These are phyloP conservation scores for Verruconis gallopava DNA, from an alignment of 2,329 filamentous ascomycete genomes.

Conservation along the genomic window DNA sequence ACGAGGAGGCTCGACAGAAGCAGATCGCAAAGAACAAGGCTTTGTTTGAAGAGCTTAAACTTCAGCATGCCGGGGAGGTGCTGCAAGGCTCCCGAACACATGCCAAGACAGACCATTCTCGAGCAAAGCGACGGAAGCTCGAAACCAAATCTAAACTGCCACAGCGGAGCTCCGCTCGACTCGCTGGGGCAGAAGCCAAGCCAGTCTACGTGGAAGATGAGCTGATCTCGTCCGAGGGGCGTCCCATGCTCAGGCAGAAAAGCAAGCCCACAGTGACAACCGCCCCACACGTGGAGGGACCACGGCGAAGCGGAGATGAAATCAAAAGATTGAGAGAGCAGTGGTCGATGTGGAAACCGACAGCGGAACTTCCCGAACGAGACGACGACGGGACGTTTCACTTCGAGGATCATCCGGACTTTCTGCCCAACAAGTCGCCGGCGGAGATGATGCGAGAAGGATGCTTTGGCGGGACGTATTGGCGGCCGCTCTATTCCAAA, in stretches of 20 bases:
- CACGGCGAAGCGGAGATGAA: background rate
- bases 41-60: conserved; percentile 34
- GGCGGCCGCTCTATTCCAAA: conserved; percentile 34
- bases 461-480: conserved; percentile 40
- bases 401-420: conserved; percentile 32
- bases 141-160: conserved; percentile 18
- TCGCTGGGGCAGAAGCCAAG: conserved; percentile 27
- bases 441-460: conserved; percentile 40
- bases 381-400: conserved; percentile 32
- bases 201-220: conserved; percentile 28
- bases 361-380: conserved; percentile 28
- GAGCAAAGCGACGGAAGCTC: conserved; percentile 29
- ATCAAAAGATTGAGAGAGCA: conserved; percentile 18
- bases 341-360: conserved; percentile 34
- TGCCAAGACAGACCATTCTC: conserved; percentile 13
- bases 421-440: conserved; percentile 41
- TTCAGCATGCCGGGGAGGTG: conserved; percentile 20
- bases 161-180: conserved; percentile 34
- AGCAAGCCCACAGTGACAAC: background rate
- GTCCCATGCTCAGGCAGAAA: background rate
- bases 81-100: background rate
- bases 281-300: background rate
- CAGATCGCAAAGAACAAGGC: conserved; percentile 39
- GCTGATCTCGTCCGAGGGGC: background rate
- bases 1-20: conserved; percentile 33